Conservation (phyloP, 2,329 filamentous ascomycete species). For the Arthrinium puccinioides region DNA sequence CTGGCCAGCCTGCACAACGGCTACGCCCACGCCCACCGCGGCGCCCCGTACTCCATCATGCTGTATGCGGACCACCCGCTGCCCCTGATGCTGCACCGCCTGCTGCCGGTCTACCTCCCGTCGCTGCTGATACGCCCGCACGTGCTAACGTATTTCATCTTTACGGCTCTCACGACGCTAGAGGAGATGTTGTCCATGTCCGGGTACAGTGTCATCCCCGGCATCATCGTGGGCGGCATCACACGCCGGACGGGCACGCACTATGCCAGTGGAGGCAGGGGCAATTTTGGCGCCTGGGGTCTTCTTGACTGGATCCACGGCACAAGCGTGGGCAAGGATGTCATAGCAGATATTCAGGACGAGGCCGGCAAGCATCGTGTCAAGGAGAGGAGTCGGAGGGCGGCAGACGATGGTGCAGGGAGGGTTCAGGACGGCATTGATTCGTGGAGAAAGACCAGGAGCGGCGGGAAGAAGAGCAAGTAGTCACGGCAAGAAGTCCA, state of each 20-base stretch:
- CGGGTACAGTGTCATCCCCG: conserved; percentile 55
- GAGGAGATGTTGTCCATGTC: conserved; percentile 63
- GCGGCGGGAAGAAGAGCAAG: background rate
- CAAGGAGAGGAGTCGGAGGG: conserved; percentile 23
- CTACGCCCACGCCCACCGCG: conserved; percentile 43
- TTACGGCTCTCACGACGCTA: conserved; percentile 53
- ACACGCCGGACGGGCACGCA: conserved; percentile 40
- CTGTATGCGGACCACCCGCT: conserved; percentile 63
- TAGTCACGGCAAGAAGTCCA: too few relatives aligned
- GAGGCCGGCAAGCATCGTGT: conserved; percentile 49
- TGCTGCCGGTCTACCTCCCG: conserved; percentile 60
- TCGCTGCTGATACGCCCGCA: conserved; percentile 60
- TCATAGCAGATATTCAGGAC: conserved; percentile 44
- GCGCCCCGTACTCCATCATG: conserved; percentile 54
- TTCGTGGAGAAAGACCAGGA: background rate
- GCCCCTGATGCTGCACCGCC: conserved; percentile 54
- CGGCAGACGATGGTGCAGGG: background rate
- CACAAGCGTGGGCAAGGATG: conserved; percentile 45
- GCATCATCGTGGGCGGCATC: conserved; percentile 45
- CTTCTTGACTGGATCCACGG: conserved; percentile 55
- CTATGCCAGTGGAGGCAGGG: conserved; percentile 45
- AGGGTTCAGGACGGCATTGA: conserved; percentile 1
- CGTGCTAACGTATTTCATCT: conserved; percentile 63
- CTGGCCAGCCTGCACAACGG: conserved; percentile 34
- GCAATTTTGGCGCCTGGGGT: conserved; percentile 57